Evolutionary conservation across 2,329 filamentous ascomycete species (phyloP), one percentile per base, ranked within the genome.

Genomic region (Mariannaea elegans): DNA sequence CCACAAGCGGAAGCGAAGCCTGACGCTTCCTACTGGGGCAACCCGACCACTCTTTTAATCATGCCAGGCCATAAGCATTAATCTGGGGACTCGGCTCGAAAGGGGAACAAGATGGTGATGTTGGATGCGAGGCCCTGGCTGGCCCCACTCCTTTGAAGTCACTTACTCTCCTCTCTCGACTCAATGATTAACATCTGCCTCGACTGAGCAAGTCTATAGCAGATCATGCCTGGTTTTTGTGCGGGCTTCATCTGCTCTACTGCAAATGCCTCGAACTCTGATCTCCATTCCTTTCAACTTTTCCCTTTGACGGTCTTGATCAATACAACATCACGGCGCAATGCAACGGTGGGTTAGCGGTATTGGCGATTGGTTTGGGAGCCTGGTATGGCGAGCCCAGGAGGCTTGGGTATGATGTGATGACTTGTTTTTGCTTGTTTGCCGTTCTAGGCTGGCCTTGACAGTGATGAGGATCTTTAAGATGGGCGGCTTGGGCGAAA

Each of bases 1-100:
- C 24, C 65, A 78, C 49, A 77, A 76, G 69, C 74, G 77, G 48
- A 78, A 78, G 65, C 72, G 73, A 53, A 79, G 78, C 66, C 78
- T 77, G 61, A 74, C 42, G 2, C 49, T 66, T 21, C 56, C 65
- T 24, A 29, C 61, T 10, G 61, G 61, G 34, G 21, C 57, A 27
- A 49, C 32, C 47, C 52, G 51, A 16, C 52, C 57, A 14, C 19
- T 60, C 14, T 59, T 59, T 50, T 59, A 54, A 54, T 36, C 10
- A 7, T 53, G 14, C 32, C 23, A 49, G 19, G 13, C 16, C 12
- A 8, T 9, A 7, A 31, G 38, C 32, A 34, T 32, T 56, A 36
- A 39, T 54, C 8, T 24, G 24, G 13, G 39, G 23, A 13, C n/a
- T 36, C n/a, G 45, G 18, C 39, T 16, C 23, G 5, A 13, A 39